phyloP scores from a whole-genome alignment of 164 flowering plant genomes.

The Aristolochia fimbriata region DNA sequence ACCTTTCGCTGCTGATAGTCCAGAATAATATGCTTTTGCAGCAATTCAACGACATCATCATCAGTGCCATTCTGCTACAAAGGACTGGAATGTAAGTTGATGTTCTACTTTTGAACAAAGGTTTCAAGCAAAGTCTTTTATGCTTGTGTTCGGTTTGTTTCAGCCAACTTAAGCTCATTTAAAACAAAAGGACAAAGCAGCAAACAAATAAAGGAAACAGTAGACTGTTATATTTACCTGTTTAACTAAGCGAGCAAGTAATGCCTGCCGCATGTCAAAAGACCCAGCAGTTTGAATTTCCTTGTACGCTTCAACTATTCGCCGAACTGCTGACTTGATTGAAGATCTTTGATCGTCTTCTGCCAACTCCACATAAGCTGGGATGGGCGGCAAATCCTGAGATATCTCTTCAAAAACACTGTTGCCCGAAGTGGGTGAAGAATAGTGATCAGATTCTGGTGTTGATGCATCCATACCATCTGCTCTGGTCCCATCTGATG shows the following conservation, averaged over 20 bases:
- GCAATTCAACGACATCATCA: constrained; percentile 40
- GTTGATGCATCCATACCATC: constrained; percentile 27
- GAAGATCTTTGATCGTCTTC: constrained; percentile 38
- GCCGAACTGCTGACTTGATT: constrained; percentile 40
- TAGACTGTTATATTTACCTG: constrained; percentile 35
- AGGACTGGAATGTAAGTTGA: not conserved
- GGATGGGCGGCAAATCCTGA: constrained; percentile 52
- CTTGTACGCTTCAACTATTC: constrained; percentile 49
- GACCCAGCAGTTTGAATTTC: constrained; percentile 26
- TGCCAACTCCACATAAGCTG: constrained; percentile 49
- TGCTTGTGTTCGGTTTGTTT: too few relatives aligned
- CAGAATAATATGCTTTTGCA: constrained; percentile 47
- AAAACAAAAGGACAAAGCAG: not conserved
- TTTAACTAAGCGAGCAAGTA: constrained; percentile 80
- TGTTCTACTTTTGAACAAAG: too few relatives aligned
- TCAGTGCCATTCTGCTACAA: constrained; percentile 52
- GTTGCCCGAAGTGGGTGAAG: constrained; percentile 31
- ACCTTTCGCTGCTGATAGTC: constrained; percentile 75
- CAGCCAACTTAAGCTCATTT: not conserved
- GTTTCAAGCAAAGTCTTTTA: too few relatives aligned
- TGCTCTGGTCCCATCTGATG: constrained; percentile 16
- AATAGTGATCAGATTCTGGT: constrained; percentile 39
- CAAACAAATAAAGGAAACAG: not conserved
- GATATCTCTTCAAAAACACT: constrained; percentile 44
- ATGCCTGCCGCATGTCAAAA: constrained; percentile 46